A percentile compares a stretch with the other conserved stretches of the same genome.
Conservation (phyloP, 768 basidiomycete species). For the Mycena haematopus region DNA sequence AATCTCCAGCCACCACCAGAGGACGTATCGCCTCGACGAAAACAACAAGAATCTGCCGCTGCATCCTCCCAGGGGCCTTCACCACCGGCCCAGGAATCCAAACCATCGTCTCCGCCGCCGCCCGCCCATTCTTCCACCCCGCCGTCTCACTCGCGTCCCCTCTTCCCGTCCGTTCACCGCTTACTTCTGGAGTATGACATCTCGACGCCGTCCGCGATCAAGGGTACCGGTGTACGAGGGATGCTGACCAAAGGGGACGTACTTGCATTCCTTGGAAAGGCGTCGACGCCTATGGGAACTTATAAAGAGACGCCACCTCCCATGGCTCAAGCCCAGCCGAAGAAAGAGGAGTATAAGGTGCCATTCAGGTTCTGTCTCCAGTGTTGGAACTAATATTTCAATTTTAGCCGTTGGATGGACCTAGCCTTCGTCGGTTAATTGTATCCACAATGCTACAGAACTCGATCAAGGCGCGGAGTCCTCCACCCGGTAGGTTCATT, state of each 20-base stretch:
- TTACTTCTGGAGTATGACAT: slow-evolving; percentile 73
- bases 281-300: slow-evolving; percentile 78
- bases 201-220: slow-evolving; percentile 67
- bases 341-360: slow-evolving; percentile 51
- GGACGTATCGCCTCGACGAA: slow-evolving; percentile 38
- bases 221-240: slow-evolving; percentile 88
- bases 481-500: slow-evolving; percentile 45
- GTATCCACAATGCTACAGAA: slow-evolving; percentile 63
- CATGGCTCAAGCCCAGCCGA: slow-evolving; percentile 38
- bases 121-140: slow-evolving; percentile 42
- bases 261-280: slow-evolving; percentile 83
- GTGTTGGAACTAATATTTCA: not conserved
- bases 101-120: slow-evolving; percentile 35
- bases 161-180: slow-evolving; percentile 92
- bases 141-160: slow-evolving; percentile 65
- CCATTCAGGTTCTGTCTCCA: slow-evolving; percentile 2
- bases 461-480: slow-evolving; percentile 55
- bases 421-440: slow-evolving; percentile 69
- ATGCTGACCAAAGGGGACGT: slow-evolving; percentile 98
- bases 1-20: slow-evolving; percentile 73
- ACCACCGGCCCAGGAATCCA: slow-evolving; percentile 40
- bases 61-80: slow-evolving; percentile 36
- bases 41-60: slow-evolving; percentile 29
- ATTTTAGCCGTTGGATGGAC: slow-evolving; percentile 62
- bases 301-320: slow-evolving; percentile 56